Evolutionary conservation across 2,329 filamentous ascomycete genomes (phyloP), one percentile per base, ranked within the genome.

Genomic region (Fusarium dimerum): DNA sequence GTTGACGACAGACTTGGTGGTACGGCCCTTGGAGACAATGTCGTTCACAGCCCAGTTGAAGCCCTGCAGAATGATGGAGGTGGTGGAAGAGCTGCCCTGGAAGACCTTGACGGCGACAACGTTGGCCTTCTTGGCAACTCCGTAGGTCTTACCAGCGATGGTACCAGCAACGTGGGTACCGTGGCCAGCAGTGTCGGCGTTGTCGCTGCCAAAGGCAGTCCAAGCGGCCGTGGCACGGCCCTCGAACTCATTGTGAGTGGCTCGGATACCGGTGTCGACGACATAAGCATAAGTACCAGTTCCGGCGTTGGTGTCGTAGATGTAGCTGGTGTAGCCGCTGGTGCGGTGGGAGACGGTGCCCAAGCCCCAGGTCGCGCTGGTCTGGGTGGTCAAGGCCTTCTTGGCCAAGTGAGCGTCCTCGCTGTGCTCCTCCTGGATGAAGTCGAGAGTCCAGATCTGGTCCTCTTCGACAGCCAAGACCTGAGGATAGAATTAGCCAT

Each of bases 261-360:
- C 70, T 43, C 71, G 71, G 58, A 87, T 81, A 60, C 85, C 85
- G 5, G 83, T 86, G 68, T 88, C 85, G 43, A 88, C 77, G 18
- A 88, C 69, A 66, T 82, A 88, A 43, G 77, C 79, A 32, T 80
- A 85, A 59, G 81, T 81, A 38, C 76, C 77, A 43, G 47, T 43
- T 11, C 64, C 64, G 41, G 77, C 77, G 16, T 69, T 70, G 49
- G 70, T 70, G 63, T 83, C 79, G 56, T 80, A 83, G 45, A 77
- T 66, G 65, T 84, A 84, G 47, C 55, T 64, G 15, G 55, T 62
- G 20, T 49, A 62, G 38, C 65, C 68, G 1, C 48, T 48, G 1
- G 47, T 20, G 30, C 66, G 64, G 56, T 67, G 67, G 12, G 69
- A 72, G 51, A 73, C 59, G 12, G 69, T 54, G 17, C 62, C 67